Base-by-base conservation (phyloP, 257 asterid genomes). In the Euphrasia confusa region DNA sequence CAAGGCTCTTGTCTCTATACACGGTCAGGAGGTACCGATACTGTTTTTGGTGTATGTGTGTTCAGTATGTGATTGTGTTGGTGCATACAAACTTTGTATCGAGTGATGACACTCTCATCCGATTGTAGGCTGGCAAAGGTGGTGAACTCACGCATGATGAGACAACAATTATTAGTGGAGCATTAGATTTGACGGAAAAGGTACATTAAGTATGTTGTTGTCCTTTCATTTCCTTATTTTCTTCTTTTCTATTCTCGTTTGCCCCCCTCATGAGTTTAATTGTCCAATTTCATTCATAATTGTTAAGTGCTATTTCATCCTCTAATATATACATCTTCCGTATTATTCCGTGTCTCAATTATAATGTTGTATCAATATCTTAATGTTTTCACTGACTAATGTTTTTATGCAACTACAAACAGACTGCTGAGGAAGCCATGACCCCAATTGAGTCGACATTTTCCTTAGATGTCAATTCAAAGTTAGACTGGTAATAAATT, bases 381-480 rank as follows among this genome's bases (percentile, higher is more conserved):
- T 54, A 50, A 49, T 60, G n/a, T n/a, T 3, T 54, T 61, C 30
- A 26, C 50, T 63, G 48, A 13, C 24, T 21, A 21, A 21, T 21
- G 0, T 54, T 75, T 69, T 10, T 60, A 54, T 59, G 56, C 71
- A 21, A 66, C 72, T 78, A 67, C 68, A 24, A 68, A 71, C 80
- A 93, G 99, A 89, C 94, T 67, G 99, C 99, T 70, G 99, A 89
- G 82, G 97, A 85, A 73, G 99, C 99, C 72, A 89, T 93, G 97
- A 93, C 99, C 2, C 97, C 99, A 50, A 89, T 93, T 57, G 97
- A 93, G 82, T 93, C 99, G 53, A 93, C 97, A 40, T 93, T 93
- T 78, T 93, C 97, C 10, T 71, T 93, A 82, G 96, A 89, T 73
- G 95, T 89, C 63, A 82, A 93, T 77, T 93, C 99, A 67, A 89